phyloP scores from a whole-genome alignment of 2,329 filamentous ascomycete species.

The Phialophora macrospora region DNA sequence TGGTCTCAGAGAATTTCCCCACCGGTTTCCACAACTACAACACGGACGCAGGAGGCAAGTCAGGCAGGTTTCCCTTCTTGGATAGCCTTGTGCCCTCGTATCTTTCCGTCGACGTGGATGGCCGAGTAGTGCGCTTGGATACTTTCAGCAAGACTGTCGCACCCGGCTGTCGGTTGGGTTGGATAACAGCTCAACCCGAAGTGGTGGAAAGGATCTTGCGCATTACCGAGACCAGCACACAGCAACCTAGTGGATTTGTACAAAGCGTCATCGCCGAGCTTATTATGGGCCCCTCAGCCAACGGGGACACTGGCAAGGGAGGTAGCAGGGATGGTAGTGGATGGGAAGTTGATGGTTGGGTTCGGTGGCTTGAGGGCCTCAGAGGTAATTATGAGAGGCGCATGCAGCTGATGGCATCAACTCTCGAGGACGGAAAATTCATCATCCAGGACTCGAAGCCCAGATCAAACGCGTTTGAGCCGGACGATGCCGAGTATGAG shows the following conservation, averaged over 20 bases:
- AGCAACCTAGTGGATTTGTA: slow-evolving; percentile 87
- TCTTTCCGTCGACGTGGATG: slow-evolving; percentile 78
- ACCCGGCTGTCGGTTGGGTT: slow-evolving; percentile 86
- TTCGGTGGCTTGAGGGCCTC: slow-evolving; percentile 86
- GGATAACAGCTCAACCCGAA: slow-evolving; percentile 82
- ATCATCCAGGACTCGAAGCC: slow-evolving; percentile 43
- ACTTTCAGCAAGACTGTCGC: slow-evolving; percentile 94
- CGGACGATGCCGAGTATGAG: slow-evolving; percentile 67
- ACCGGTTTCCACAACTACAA: slow-evolving; percentile 46
- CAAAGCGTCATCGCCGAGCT: slow-evolving; percentile 80
- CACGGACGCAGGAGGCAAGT: slow-evolving; percentile 50
- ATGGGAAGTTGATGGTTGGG: slow-evolving; percentile 85
- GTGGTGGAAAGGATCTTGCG: slow-evolving; percentile 75
- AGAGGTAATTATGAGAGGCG: slow-evolving; percentile 82
- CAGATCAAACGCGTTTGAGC: slow-evolving; percentile 25
- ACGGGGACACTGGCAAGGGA: slow-evolving; percentile 57
- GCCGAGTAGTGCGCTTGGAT: slow-evolving; percentile 85
- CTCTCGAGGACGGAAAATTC: slow-evolving; percentile 71
- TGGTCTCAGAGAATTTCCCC: slow-evolving; percentile 43
- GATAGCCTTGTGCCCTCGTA: slow-evolving; percentile 85
- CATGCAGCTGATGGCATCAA: slow-evolving; percentile 77
- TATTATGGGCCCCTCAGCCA: slow-evolving; percentile 66
- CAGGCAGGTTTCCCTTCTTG: slow-evolving; percentile 74
- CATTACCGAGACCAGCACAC: slow-evolving; percentile 77
- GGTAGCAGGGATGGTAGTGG: slow-evolving; percentile 60